A percentile compares a stretch with the other conserved stretches of the same genome.
These are phyloP conservation scores for Sisymbrium altissimum DNA, from an alignment of 345 rosid species.

Conservation along the genomic window DNA sequence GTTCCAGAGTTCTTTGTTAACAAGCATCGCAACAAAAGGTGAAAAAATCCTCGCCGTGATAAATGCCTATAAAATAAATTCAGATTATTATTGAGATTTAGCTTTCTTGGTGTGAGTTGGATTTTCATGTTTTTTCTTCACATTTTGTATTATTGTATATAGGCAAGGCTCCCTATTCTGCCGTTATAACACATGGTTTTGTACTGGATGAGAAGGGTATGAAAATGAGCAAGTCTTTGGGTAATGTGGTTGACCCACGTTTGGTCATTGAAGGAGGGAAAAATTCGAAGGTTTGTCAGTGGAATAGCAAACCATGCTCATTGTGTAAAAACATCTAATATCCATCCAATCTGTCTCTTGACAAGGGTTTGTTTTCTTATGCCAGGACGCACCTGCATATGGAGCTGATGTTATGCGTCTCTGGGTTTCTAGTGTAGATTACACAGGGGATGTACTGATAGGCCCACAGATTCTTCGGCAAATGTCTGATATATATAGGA, in stretches of 20 bases:
- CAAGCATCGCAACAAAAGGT: slow-evolving; percentile 91
- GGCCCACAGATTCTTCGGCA: slow-evolving; percentile 85
- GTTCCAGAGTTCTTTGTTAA: slow-evolving; percentile 94
- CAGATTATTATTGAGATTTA: slow-evolving; percentile 7
- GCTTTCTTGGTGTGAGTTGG: slow-evolving; percentile 17
- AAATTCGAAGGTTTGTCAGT: slow-evolving; percentile 59
- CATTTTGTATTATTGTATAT: slow-evolving; percentile 27
- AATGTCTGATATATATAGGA: slow-evolving; percentile 90
- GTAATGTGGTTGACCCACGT: slow-evolving; percentile 89
- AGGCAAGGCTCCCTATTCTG: slow-evolving; percentile 83
- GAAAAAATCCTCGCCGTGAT: slow-evolving; percentile 11
- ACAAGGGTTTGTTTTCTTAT: slow-evolving; percentile 27
- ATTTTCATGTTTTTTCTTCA: not conserved
- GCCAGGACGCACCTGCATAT: slow-evolving; percentile 87
- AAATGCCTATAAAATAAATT: not conserved
- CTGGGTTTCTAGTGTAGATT: slow-evolving; percentile 99
- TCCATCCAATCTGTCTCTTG: slow-evolving; percentile 7
- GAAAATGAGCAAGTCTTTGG: slow-evolving; percentile 97
- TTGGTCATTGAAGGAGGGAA: slow-evolving; percentile 81
- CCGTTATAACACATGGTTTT: slow-evolving; percentile 93
- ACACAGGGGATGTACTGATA: slow-evolving; percentile 75
- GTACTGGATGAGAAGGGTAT: slow-evolving; percentile 94
- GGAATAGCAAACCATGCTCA: not conserved
- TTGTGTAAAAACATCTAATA: not conserved
- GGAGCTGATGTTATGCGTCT: slow-evolving; percentile 95